Conservation (phyloP, 1,284 basidiomycete genomes). For the Xerocomus nothofagi region DNA sequence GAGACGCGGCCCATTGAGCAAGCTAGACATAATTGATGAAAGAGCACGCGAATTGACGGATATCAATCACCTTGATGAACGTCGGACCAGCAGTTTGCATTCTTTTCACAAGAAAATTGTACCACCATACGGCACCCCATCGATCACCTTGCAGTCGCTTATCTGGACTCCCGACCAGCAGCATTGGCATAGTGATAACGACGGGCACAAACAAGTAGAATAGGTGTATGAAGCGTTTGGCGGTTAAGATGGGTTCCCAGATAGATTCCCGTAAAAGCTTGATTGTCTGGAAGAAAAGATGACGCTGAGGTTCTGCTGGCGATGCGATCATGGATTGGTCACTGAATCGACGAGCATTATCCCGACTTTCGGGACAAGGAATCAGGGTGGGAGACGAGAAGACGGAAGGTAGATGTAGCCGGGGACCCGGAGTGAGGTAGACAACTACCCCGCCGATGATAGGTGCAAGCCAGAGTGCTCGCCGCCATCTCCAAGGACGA, state of each 20-base stretch:
- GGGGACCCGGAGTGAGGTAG: conserved; percentile 43
- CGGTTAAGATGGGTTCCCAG: conserved; percentile 86
- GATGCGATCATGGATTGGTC: conserved; percentile 50
- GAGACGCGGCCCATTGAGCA: conserved; percentile 97
- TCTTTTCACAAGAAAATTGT: conserved; percentile 80
- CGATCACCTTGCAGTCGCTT: conserved; percentile 62
- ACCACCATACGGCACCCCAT: conserved; percentile 96
- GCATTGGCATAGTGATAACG: conserved; percentile 81
- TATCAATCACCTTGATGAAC: conserved; percentile 82
- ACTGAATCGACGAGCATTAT: conserved; percentile 21
- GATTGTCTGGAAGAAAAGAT: conserved; percentile 45
- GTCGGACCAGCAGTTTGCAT: conserved; percentile 97
- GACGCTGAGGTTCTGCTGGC: conserved; percentile 56
- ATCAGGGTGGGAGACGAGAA: conserved; percentile 64
- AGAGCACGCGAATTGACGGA: conserved; percentile 1
- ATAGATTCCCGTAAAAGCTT: conserved; percentile 55
- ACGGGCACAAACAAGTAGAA: conserved; percentile 87
- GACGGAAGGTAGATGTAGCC: conserved; percentile 45
- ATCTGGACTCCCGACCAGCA: conserved; percentile 72
- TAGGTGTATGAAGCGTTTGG: conserved; percentile 83
- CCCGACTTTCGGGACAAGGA: conserved; percentile 46
- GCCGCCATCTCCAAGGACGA: conserved; percentile 32
- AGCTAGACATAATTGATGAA: conserved; percentile 51
- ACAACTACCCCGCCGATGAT: conserved; percentile 54
- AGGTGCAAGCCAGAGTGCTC: conserved; percentile 56